Evolutionary conservation across 2,329 filamentous ascomycete genomes (phyloP).

Genomic region (Fusarium sp.): DNA sequence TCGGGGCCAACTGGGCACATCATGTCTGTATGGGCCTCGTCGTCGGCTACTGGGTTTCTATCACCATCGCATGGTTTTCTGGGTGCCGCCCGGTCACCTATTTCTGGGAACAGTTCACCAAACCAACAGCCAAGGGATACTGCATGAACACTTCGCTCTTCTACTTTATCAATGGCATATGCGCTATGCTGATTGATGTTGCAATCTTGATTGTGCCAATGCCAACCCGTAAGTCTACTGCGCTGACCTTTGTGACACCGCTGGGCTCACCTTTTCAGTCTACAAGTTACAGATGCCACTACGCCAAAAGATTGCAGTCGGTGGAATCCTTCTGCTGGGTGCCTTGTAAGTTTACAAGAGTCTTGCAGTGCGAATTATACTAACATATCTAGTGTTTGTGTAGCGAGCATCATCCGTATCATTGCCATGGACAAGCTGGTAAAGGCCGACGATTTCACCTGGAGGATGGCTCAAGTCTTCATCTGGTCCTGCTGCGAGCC

Average conservation of each 20-base stretch:
- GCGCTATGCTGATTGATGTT: not conserved
- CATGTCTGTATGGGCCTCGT: not conserved
- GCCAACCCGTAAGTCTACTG: not conserved
- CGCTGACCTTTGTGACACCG: not conserved
- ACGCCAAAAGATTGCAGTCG: not conserved
- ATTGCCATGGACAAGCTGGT: not conserved
- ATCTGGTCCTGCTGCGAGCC: not conserved
- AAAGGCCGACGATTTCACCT: not conserved
- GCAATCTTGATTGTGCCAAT: not conserved
- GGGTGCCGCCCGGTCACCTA: not conserved
- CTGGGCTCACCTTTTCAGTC: not conserved
- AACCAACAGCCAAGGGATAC: not conserved
- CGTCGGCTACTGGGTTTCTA: not conserved
- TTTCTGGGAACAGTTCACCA: not conserved
- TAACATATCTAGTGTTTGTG: not conserved
- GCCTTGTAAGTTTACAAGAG: not conserved
- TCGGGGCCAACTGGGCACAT: not conserved
- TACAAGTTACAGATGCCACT: not conserved
- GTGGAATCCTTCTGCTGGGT: not conserved
- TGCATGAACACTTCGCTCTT: not conserved
- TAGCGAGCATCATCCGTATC: not conserved
- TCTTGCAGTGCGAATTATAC: not conserved
- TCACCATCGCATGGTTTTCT: not conserved
- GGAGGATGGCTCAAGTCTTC: not conserved
- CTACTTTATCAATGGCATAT: not conserved